A percentile compares a stretch with the other conserved stretches of the same genome.
Evolutionary conservation across 495 filamentous ascomycete genomes (phyloP).

Genomic region (Hyaloscypha bicolor): DNA sequence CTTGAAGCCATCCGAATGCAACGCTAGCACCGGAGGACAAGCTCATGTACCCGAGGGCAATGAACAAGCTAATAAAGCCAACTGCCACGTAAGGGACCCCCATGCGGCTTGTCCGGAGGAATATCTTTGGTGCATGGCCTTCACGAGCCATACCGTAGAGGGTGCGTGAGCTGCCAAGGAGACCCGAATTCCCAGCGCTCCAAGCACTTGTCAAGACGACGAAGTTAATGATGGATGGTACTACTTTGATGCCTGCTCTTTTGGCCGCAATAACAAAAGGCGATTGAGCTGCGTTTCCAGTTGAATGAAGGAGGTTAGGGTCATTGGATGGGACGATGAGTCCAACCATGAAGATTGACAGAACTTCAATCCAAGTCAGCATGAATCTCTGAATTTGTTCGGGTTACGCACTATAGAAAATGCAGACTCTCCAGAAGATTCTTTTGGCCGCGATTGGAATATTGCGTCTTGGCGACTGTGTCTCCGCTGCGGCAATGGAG

Average conservation of each 20-base stretch:
- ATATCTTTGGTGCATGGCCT: conserved; percentile 64
- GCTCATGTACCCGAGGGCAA: conserved; percentile 69
- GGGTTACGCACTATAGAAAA: conserved; percentile 58
- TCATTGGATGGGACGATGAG: conserved; percentile 62
- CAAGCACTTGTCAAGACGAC: conserved; percentile 67
- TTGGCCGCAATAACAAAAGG: conserved; percentile 68
- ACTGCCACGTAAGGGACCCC: conserved; percentile 68
- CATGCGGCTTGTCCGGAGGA: conserved; percentile 53
- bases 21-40: conserved; percentile 54
- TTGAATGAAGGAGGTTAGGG: conserved; percentile 48
- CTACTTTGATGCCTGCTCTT: conserved; percentile 62
- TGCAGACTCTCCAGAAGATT: conserved; percentile 68
- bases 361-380: conserved; percentile 14
- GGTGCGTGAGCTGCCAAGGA: conserved; percentile 70
- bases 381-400: background rate
- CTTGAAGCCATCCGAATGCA: conserved; percentile 66
- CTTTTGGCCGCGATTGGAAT: conserved; percentile 72
- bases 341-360: conserved; percentile 33
- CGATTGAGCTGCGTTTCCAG: conserved; percentile 60
- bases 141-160: conserved; percentile 69
- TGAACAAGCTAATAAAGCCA: conserved; percentile 51
- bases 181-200: conserved; percentile 73
- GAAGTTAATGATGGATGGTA: conserved; percentile 77
- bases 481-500: conserved; percentile 73
- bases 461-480: conserved; percentile 65